phyloP scores from a whole-genome alignment of 2,329 filamentous ascomycete species.

The Beauveria australis region DNA sequence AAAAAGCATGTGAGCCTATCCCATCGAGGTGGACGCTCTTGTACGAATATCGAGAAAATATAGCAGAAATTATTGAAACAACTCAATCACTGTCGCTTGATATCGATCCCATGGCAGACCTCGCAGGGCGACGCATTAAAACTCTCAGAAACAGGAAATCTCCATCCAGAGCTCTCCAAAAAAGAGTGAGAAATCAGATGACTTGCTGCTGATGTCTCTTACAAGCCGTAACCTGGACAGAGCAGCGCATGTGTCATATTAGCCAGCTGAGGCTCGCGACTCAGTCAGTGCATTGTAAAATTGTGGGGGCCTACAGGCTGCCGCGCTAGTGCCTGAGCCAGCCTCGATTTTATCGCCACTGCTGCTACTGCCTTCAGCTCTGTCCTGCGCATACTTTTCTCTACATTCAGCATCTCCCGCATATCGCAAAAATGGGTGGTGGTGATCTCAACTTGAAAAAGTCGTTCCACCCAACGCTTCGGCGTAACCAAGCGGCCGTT shows the following conservation, averaged over 20 bases:
- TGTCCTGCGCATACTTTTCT: constrained; percentile 11
- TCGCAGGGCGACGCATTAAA: background rate
- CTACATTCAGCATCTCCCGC: background rate
- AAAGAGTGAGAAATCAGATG: background rate
- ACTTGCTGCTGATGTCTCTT: too few species aligned
- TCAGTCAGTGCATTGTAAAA: background rate
- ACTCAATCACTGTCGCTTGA: background rate
- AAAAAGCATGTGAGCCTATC: background rate
- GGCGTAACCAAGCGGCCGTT: constrained; percentile 84
- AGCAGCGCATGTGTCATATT: too few species aligned
- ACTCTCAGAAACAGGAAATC: background rate
- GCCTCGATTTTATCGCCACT: constrained; percentile 8
- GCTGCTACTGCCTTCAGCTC: constrained; percentile 1
- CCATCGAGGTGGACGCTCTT: background rate
- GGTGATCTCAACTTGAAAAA: constrained; percentile 94
- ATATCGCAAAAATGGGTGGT: constrained; percentile 64
- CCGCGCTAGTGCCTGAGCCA: background rate
- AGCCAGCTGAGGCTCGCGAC: too few species aligned
- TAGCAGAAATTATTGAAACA: background rate
- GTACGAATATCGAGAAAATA: constrained; percentile 6
- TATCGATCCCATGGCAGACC: background rate
- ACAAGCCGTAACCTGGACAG: too few species aligned
- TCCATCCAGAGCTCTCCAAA: too few species aligned
- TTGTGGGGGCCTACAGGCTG: constrained; percentile 2
- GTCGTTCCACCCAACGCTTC: constrained; percentile 85